Evolutionary conservation across 2,329 filamentous ascomycete genomes (phyloP).

Genomic region (Aurifilum marmelostoma): DNA sequence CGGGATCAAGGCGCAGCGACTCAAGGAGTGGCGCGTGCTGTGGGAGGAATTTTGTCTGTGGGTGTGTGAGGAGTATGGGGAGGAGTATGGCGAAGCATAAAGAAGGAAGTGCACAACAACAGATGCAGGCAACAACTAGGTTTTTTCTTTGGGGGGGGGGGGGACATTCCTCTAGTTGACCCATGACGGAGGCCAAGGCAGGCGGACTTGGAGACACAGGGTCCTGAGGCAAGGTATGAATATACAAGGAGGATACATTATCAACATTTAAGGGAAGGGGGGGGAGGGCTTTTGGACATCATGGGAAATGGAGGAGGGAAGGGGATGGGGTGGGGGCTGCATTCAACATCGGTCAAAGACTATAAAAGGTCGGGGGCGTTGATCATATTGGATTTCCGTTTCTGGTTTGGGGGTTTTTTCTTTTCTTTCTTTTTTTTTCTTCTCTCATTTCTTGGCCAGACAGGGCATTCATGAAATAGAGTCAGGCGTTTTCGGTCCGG

Average conservation of each 20-base stretch:
- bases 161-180: no score
- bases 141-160: no score
- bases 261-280: background rate
- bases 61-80: conserved; percentile 77
- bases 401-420: background rate
- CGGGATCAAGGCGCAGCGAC: conserved; percentile 69
- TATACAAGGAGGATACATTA: background rate
- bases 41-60: conserved; percentile 93
- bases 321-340: background rate
- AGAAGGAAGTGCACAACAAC: background rate
- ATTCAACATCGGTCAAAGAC: conserved; percentile 5
- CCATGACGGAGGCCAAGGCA: no score
- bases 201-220: background rate
- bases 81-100: conserved; percentile 57
- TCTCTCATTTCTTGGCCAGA: background rate
- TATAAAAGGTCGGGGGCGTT: background rate
- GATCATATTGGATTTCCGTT: background rate
- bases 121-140: background rate
- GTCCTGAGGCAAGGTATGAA: background rate
- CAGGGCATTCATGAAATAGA: background rate
- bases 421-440: background rate
- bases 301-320: background rate
- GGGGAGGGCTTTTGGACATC: background rate
- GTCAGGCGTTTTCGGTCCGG: background rate
- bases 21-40: conserved; percentile 77